These are phyloP conservation scores for Pyracantha coccinea DNA, from an alignment of 331 rosid species.

Conservation along the genomic window DNA sequence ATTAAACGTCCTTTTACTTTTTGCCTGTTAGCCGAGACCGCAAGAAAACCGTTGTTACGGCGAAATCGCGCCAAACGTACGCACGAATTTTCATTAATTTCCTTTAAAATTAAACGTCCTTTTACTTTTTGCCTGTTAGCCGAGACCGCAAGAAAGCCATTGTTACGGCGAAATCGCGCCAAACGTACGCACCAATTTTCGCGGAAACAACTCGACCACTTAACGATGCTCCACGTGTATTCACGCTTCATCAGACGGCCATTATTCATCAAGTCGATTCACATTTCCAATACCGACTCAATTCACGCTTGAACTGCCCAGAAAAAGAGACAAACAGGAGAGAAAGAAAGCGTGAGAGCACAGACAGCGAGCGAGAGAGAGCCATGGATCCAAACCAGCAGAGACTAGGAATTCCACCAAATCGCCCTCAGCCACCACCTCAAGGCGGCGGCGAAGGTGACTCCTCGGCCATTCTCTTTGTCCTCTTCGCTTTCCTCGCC, in stretches of 20 bases:
- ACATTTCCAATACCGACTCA: too few species aligned
- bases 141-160: background rate
- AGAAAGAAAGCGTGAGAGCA: background rate
- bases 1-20: too few species aligned
- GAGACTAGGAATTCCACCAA: slow-evolving; percentile 10
- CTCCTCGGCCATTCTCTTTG: slow-evolving; percentile 13
- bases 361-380: background rate
- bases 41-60: background rate
- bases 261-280: background rate
- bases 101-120: background rate
- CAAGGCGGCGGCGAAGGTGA: slow-evolving; percentile 10
- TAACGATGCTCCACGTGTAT: background rate
- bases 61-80: background rate
- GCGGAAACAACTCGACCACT: background rate
- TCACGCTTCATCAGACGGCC: background rate
- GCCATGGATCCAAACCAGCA: slow-evolving; percentile 48
- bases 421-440: slow-evolving; percentile 1
- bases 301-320: background rate
- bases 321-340: background rate
- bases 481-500: slow-evolving; percentile 29
- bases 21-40: too few species aligned
- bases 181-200: background rate
- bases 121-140: background rate
- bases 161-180: background rate
- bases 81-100: too few species aligned